Conservation (phyloP, 2,329 filamentous ascomycete genomes). For the Alternaria arbusti region DNA sequence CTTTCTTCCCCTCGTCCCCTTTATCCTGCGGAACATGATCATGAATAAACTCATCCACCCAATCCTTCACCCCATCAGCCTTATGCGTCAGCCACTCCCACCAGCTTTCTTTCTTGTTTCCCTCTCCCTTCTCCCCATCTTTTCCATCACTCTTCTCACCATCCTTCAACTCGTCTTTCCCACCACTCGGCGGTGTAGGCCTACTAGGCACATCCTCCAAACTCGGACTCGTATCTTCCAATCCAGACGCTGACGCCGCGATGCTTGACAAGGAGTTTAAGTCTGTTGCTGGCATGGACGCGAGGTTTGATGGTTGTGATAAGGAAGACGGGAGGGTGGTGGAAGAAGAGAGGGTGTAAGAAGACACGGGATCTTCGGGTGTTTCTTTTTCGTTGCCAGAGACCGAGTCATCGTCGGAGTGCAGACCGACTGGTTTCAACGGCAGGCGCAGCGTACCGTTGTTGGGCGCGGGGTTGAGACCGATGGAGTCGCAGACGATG, state of each 20-base stretch:
- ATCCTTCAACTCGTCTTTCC: neutral
- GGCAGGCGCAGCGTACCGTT: constrained; percentile 86
- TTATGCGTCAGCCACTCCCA: constrained; percentile 49
- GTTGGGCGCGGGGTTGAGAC: constrained; percentile 75
- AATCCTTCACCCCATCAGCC: constrained; percentile 42
- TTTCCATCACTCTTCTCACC: neutral
- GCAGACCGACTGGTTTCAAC: constrained; percentile 67
- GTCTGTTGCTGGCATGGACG: constrained; percentile 21
- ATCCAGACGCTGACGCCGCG: constrained; percentile 27
- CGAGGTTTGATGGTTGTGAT: constrained; percentile 8
- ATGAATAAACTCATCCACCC: constrained; percentile 45
- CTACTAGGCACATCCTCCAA: neutral
- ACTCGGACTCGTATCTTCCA: constrained; percentile 21
- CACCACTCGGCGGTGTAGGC: constrained; percentile 17
- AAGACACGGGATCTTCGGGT: constrained; percentile 59
- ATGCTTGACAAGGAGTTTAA: constrained; percentile 29
- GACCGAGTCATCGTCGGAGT: constrained; percentile 58
- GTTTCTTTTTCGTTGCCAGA: constrained; percentile 48
- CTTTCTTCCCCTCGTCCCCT: neutral
- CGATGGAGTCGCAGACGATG: constrained; percentile 86
- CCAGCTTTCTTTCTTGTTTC: constrained; percentile 28
- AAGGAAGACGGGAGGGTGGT: constrained; percentile 6
- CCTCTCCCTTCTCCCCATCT: too few species aligned
- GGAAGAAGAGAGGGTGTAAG: constrained; percentile 6
- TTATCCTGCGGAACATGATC: constrained; percentile 28